phyloP scores from a whole-genome alignment of 1,284 basidiomycete genomes.

The Rhodotorula glutinis region DNA sequence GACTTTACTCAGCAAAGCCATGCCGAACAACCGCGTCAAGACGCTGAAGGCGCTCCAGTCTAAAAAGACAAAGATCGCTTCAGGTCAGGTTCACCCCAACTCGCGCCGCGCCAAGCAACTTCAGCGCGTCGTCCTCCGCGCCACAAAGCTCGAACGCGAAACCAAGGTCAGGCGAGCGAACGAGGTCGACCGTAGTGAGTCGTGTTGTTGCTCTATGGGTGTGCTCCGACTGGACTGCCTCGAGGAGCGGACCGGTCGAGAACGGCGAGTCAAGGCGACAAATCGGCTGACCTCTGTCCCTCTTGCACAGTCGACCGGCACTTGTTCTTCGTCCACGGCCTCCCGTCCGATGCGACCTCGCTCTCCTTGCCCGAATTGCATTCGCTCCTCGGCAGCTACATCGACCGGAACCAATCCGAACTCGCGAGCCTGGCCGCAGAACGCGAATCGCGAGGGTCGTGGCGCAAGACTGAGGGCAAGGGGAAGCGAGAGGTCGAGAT shows the following conservation, averaged over 20 bases:
- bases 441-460: constrained; percentile 17
- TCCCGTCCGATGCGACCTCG: constrained; percentile 27
- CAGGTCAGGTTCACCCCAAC: constrained; percentile 37
- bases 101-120: constrained; percentile 40
- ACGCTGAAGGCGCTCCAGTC: constrained; percentile 36
- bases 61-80: constrained; percentile 24
- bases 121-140: constrained; percentile 36
- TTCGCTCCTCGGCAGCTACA: constrained; percentile 31
- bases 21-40: constrained; percentile 38
- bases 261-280: neutral
- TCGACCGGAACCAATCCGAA: constrained; percentile 35
- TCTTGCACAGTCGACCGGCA: constrained; percentile 33
- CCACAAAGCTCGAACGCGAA: constrained; percentile 35
- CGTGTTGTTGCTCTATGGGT: neutral
- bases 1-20: neutral
- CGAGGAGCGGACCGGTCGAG: neutral
- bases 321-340: constrained; percentile 35
- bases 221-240: neutral
- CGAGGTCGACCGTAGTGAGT: constrained; percentile 26
- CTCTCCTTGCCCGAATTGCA: constrained; percentile 35
- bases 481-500: constrained; percentile 37
- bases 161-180: constrained; percentile 19
- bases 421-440: constrained; percentile 25
- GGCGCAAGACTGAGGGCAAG: constrained; percentile 40
- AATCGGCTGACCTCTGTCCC: too few species aligned